Evolutionary conservation across 2,329 filamentous ascomycete genomes (phyloP), one percentile per base, ranked within the genome.

Genomic region (Stachybotrys echinatus): DNA sequence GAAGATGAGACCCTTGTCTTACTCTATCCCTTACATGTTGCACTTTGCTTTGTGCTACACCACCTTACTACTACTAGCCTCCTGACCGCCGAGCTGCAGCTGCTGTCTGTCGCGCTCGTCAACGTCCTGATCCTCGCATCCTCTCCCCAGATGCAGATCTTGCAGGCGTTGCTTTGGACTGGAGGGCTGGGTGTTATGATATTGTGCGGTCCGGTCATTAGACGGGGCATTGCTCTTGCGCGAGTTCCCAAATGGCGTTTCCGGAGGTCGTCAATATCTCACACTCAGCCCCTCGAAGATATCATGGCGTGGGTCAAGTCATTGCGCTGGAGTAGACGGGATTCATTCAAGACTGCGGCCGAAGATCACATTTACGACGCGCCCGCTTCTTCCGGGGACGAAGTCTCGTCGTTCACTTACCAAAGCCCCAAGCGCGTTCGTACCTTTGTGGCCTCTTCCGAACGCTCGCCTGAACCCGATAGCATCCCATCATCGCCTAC

Each of bases 211-310:
- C 78, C 84, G 23, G 81, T 94, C 12, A 81, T 97, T 34, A 80
- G 79, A 59, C 95, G 89, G 88, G 91, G 89, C 43, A 87, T 97
- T 48, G 80, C 86, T 22, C 73, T 99, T 53, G 92, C 92, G 47
- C 80, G 92, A 50, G 89, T 97, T 18, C 94, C 94, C 3, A 90
- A 84, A 59, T 96, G 92, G 90, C 88, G 92, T 42, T 92, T 97
- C 60, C 80, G 83, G 58, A 81, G 84, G 49, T 71, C 76, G 18
- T 65, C 71, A 2, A 64, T 62, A 23, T 59, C 50, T 67, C 69
- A 57, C 65, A 68, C 50, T 53, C 62, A 34, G 59, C 65, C 53
- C 54, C 64, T 57, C 48, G 74, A 56, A 61, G 75, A 58, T 67
- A 69, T 53, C 48, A 68, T 58, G 65, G 70, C 50, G 61, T 74